These are phyloP conservation scores for Aspergillus kassunensis DNA, from an alignment of 495 filamentous ascomycete species.

Conservation along the genomic window DNA sequence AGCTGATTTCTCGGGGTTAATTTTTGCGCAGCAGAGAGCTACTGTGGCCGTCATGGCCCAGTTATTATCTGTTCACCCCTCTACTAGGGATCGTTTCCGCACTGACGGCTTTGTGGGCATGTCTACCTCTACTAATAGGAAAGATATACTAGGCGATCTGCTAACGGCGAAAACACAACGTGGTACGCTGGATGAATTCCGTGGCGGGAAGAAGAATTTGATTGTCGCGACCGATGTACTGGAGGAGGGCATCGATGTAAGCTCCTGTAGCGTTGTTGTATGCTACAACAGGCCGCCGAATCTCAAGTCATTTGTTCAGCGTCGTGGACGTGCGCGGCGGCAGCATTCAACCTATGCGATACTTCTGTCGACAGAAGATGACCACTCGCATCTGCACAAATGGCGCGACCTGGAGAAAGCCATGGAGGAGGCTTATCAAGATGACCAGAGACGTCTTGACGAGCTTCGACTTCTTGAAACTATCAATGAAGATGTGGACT, in stretches of 20 bases:
- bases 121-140: constrained; percentile 46
- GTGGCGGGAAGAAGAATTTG: constrained; percentile 65
- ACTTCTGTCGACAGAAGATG: constrained; percentile 46
- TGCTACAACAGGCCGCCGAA: constrained; percentile 75
- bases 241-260: constrained; percentile 91
- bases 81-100: constrained; percentile 55
- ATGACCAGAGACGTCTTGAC: constrained; percentile 56
- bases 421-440: constrained; percentile 71
- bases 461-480: constrained; percentile 48
- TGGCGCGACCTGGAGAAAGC: constrained; percentile 64
- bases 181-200: constrained; percentile 64
- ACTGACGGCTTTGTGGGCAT: constrained; percentile 64
- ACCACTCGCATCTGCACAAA: constrained; percentile 31
- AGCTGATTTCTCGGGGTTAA: constrained; percentile 58
- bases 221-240: constrained; percentile 80
- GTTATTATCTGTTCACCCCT: constrained; percentile 59
- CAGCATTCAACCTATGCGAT: constrained; percentile 67
- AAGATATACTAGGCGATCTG: constrained; percentile 58
- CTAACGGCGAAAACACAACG: constrained; percentile 50
- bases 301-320: constrained; percentile 84
- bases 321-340: constrained; percentile 78
- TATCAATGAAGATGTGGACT: constrained; percentile 39
- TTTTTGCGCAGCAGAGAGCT: constrained; percentile 75
- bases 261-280: constrained; percentile 80
- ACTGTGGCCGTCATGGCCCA: constrained; percentile 64